Percentiles rank a stretch among this genome's conserved stretches.
Evolutionary conservation across 129 eudicot species (phyloP).

Genomic region (Centella asiatica): DNA sequence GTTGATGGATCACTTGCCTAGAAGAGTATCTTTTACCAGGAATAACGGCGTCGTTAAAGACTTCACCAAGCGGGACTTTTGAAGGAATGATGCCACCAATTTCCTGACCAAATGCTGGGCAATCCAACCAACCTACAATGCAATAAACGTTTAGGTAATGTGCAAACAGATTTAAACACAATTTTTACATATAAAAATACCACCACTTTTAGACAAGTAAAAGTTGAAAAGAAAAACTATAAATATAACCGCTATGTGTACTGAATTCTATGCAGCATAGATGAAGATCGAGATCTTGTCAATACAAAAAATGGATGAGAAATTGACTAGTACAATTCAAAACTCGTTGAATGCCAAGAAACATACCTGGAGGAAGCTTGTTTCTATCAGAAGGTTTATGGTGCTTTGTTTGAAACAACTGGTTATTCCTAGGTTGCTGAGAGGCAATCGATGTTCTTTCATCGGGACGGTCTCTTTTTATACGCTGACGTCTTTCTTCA

Average conservation of each 20-base stretch:
- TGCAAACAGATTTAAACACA: not conserved
- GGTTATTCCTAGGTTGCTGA: slow-evolving; percentile 45
- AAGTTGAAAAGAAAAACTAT: too few species aligned
- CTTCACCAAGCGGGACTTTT: slow-evolving; percentile 91
- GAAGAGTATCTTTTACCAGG: slow-evolving; percentile 98
- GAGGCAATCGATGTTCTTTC: slow-evolving; percentile 49
- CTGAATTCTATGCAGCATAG: too few species aligned
- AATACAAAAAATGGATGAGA: too few species aligned
- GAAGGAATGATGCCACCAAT: slow-evolving; percentile 79
- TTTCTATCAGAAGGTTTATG: slow-evolving; percentile 57
- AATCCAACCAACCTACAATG: slow-evolving; percentile 89
- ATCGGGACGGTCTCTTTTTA: slow-evolving; percentile 82
- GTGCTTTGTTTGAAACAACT: slow-evolving; percentile 42
- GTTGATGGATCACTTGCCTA: slow-evolving; percentile 91
- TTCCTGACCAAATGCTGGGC: slow-evolving; percentile 83
- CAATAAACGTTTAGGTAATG: not conserved
- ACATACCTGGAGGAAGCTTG: slow-evolving; percentile 86
- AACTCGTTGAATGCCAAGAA: not conserved
- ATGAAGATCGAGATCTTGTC: too few species aligned
- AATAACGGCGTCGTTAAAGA: slow-evolving; percentile 62
- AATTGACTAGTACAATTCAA: not conserved
- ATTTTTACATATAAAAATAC: not conserved
- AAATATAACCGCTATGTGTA: too few species aligned
- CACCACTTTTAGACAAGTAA: too few species aligned
- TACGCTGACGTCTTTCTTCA: slow-evolving; percentile 74